Evolutionary conservation across 2,329 filamentous ascomycete genomes (phyloP).

Genomic region (Dactylonectria estremocensis): DNA sequence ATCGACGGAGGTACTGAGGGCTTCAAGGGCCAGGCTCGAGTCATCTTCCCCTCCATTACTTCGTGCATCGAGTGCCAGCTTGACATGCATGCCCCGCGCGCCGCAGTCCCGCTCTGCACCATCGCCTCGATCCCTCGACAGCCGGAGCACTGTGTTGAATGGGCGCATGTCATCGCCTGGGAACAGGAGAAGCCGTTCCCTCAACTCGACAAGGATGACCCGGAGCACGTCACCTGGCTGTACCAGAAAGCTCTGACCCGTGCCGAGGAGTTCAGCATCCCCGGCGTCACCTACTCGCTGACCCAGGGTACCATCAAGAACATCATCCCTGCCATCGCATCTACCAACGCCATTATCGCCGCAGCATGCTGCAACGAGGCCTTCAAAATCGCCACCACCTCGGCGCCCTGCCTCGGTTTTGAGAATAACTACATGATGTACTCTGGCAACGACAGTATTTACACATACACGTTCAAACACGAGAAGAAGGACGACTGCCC

Average conservation of each 20-base stretch:
- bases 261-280: conserved; percentile 89
- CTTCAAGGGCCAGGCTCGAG: conserved; percentile 96
- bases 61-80: conserved; percentile 99
- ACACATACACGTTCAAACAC: conserved; percentile 97
- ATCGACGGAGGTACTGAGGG: conserved; percentile 98
- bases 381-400: conserved; percentile 89
- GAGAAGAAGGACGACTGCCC: conserved; percentile 96
- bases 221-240: conserved; percentile 97
- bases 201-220: conserved; percentile 93
- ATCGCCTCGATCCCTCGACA: conserved; percentile 96
- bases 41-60: conserved; percentile 92
- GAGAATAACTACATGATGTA: conserved; percentile 99
- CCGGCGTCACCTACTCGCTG: conserved; percentile 93
- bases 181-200: conserved; percentile 88
- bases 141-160: conserved; percentile 98
- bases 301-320: conserved; percentile 99
- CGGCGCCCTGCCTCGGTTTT: conserved; percentile 84
- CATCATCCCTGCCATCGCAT: conserved; percentile 98
- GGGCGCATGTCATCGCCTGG: conserved; percentile 99
- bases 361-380: conserved; percentile 97
- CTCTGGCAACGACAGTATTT: conserved; percentile 93
- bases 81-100: conserved; percentile 97
- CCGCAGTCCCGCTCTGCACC: conserved; percentile 96
- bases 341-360: conserved; percentile 96
- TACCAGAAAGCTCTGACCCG: conserved; percentile 87